phyloP scores from a whole-genome alignment of 2,329 filamentous ascomycete species.

The Arthrobotrys sinensis region DNA sequence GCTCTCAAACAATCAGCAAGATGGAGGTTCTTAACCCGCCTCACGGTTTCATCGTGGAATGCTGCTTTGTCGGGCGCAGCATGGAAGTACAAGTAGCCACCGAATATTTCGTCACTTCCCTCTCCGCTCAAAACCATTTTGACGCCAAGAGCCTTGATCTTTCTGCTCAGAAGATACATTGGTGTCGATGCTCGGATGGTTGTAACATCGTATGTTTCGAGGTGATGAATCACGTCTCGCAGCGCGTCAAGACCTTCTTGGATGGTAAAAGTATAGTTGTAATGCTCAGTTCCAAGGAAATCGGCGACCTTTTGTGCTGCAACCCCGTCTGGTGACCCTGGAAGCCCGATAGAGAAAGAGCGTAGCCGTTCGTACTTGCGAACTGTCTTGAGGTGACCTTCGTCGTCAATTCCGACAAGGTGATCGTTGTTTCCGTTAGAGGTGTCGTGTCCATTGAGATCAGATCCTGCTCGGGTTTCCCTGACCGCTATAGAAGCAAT shows the following conservation, averaged over 20 bases:
- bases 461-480: slow-evolving; percentile 84
- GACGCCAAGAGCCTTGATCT: slow-evolving; percentile 99
- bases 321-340: slow-evolving; percentile 90
- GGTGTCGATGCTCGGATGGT: slow-evolving; percentile 98
- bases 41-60: slow-evolving; percentile 96
- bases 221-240: slow-evolving; percentile 96
- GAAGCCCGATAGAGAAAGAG: slow-evolving; percentile 98
- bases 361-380: slow-evolving; percentile 95
- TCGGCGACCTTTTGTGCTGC: slow-evolving; percentile 94
- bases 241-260: slow-evolving; percentile 97
- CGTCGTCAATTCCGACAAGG: slow-evolving; percentile 93
- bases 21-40: slow-evolving; percentile 96
- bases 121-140: slow-evolving; percentile 99
- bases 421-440: slow-evolving; percentile 74
- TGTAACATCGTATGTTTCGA: slow-evolving; percentile 98
- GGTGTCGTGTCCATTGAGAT: slow-evolving; percentile 68
- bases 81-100: slow-evolving; percentile 98
- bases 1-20: slow-evolving; percentile 95
- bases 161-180: slow-evolving; percentile 97
- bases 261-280: slow-evolving; percentile 98
- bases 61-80: slow-evolving; percentile 88
- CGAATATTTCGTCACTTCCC: slow-evolving; percentile 97
- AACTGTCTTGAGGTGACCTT: slow-evolving; percentile 88
- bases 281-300: slow-evolving; percentile 97
- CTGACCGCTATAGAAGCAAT: slow-evolving; percentile 96